phyloP scores from a whole-genome alignment of 2,329 filamentous ascomycete genomes.

The Hansfordia pulvinata region DNA sequence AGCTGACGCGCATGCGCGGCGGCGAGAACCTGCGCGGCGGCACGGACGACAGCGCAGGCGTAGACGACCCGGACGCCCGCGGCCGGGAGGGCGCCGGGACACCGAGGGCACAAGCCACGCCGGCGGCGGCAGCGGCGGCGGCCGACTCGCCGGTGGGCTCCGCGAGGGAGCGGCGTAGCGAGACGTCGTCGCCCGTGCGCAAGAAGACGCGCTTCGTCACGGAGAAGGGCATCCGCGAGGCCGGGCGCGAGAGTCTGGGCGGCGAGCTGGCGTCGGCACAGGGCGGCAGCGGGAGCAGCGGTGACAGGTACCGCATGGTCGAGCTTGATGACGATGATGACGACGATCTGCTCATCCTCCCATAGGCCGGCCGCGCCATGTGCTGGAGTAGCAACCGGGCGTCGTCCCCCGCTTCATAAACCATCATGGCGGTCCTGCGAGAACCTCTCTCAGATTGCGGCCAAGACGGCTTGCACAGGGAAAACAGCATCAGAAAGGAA shows the following conservation, averaged over 20 bases:
- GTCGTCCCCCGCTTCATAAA: no score
- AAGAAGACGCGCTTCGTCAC: slow-evolving; percentile 75
- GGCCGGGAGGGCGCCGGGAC: slow-evolving; percentile 2
- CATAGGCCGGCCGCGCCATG: no score
- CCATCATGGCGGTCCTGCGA: no score
- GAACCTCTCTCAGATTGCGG: no score
- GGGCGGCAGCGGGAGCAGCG: neutral
- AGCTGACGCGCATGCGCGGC: slow-evolving; percentile 47
- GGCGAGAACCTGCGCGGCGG: slow-evolving; percentile 31
- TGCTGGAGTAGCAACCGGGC: no score
- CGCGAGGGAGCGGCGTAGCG: slow-evolving; percentile 10
- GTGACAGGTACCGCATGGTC: slow-evolving; percentile 14
- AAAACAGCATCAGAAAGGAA: no score
- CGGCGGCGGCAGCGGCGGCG: slow-evolving; percentile 3
- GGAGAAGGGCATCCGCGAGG: slow-evolving; percentile 63
- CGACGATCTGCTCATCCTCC: slow-evolving; percentile 33
- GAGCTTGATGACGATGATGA: slow-evolving; percentile 26
- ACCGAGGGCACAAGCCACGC: slow-evolving; percentile 2
- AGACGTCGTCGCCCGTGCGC: slow-evolving; percentile 33
- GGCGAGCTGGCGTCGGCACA: slow-evolving; percentile 22
- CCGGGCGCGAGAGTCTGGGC: slow-evolving; percentile 60
- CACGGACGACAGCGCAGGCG: no score
- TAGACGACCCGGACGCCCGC: no score
- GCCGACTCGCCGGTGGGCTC: slow-evolving; percentile 8
- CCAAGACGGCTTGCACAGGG: no score